Conservation (phyloP, 371 early-diverging fungal genomes). For the Circinella minor region DNA sequence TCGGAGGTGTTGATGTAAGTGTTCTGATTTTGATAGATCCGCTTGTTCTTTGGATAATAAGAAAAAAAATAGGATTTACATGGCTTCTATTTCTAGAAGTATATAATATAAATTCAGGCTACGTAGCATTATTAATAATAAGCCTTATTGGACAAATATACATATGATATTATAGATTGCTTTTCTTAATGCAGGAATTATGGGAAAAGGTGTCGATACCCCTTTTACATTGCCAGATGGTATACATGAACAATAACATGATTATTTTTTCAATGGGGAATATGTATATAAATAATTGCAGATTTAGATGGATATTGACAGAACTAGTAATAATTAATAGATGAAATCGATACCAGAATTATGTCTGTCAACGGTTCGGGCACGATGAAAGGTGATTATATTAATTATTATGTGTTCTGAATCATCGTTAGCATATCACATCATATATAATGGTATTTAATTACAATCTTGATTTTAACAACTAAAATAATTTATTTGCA, state of each 20-base stretch:
- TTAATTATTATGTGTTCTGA: background rate
- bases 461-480: no score
- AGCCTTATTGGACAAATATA: background rate
- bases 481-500: no score
- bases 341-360: conserved; percentile 1
- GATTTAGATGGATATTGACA: no score
- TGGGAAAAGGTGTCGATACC: conserved; percentile 4
- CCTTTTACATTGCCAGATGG: conserved; percentile 10
- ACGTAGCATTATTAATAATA: no score
- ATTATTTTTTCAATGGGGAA: background rate
- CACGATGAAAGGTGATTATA: conserved; percentile 26
- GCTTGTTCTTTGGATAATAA: no score
- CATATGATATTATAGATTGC: conserved; percentile 6
- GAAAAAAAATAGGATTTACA: no score
- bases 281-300: background rate
- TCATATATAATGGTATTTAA: background rate
- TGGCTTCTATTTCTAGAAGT: no score
- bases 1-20: conserved; percentile 64
- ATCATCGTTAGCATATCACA: no score
- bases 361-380: conserved; percentile 7
- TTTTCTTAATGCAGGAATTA: conserved; percentile 17
- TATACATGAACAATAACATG: conserved; percentile 15
- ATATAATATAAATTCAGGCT: no score
- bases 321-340: background rate
- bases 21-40: no score